Evolutionary conservation across 2,329 filamentous ascomycete species (phyloP).

Genomic region (Fusarium cicatricum): DNA sequence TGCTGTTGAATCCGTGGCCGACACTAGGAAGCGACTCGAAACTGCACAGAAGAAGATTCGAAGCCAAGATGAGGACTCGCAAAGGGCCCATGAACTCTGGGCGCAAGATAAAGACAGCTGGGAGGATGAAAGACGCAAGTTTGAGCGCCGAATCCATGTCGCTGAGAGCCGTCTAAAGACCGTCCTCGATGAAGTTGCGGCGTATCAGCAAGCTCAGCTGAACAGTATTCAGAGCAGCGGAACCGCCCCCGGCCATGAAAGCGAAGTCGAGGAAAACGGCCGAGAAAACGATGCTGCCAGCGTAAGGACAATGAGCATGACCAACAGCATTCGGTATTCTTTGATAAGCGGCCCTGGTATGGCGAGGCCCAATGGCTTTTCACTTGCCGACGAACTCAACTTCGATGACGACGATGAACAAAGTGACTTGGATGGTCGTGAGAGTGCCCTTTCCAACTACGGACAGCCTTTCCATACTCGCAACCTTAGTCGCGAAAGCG

Average conservation of each 20-base stretch:
- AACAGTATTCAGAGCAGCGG: conserved; percentile 49
- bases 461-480: conserved; percentile 57
- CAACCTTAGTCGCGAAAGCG: conserved; percentile 66
- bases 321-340: conserved; percentile 78
- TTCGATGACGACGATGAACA: conserved; percentile 83
- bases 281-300: conserved; percentile 77
- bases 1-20: conserved; percentile 74
- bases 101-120: conserved; percentile 83
- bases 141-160: conserved; percentile 88
- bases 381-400: conserved; percentile 89
- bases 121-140: conserved; percentile 82
- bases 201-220: conserved; percentile 66
- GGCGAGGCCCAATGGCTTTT: conserved; percentile 71
- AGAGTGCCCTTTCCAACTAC: conserved; percentile 64
- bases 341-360: conserved; percentile 65
- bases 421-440: conserved; percentile 75
- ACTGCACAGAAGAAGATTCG: conserved; percentile 78
- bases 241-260: conserved; percentile 54
- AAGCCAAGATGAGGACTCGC: conserved; percentile 82
- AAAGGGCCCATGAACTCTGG: conserved; percentile 82
- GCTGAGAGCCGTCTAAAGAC: conserved; percentile 85
- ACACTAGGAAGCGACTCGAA: conserved; percentile 82
- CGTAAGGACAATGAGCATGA: conserved; percentile 74
- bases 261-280: conserved; percentile 67
- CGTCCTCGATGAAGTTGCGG: conserved; percentile 86